Evolutionary conservation across 1,284 basidiomycete species (phyloP), one percentile per base, ranked within the genome.

Genomic region (Earliella scabrosa): DNA sequence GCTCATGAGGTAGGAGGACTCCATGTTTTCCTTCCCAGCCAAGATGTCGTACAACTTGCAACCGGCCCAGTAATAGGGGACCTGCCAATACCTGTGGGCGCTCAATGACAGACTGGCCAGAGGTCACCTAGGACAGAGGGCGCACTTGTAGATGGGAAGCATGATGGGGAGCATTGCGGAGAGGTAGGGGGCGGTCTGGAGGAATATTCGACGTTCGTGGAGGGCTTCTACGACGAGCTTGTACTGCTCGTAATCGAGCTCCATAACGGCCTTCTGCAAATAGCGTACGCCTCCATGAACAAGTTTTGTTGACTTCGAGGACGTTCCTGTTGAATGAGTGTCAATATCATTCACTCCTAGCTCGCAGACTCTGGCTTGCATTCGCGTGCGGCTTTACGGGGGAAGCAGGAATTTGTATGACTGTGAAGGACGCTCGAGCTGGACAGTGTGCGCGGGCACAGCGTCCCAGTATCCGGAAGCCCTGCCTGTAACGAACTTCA

Each of bases 261-360:
- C 95, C 70, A 97, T 88, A 50, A 98, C 84, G 2, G 97, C 97
- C 72, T 98, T 98, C 69, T 98, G 96, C 13, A 99, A 84, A 75
- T 99, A 99, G 13, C 97, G 86, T 1, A 99, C 97, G 55, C 97
- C 97, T 26, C 97, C 97, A 75, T 99, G 97, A 1, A 98, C 95
- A 48, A 99, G 88, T 73, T 99, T 98, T 10, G 97, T 98, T 9
- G 92, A 95, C 73, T 99, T 99, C 26, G 95, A 97, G 3, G 94
- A 97, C 0, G 97, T 98, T 16, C 95, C 92, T 92, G 45, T 9
- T 16, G 3, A 8, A 34, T 24, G 23, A 27, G n/a, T 18, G 27
- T 57, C 7, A 46, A 34, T 16, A 20, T 18, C 35, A 7, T 31
- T 31, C 13, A 31, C 29, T n/a, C n/a, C n/a, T n/a, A n/a, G n/a